Percentiles rank a stretch among this genome's conserved stretches.
Conservation (phyloP, 257 asterid species). For the Voacanga thouarsii region DNA sequence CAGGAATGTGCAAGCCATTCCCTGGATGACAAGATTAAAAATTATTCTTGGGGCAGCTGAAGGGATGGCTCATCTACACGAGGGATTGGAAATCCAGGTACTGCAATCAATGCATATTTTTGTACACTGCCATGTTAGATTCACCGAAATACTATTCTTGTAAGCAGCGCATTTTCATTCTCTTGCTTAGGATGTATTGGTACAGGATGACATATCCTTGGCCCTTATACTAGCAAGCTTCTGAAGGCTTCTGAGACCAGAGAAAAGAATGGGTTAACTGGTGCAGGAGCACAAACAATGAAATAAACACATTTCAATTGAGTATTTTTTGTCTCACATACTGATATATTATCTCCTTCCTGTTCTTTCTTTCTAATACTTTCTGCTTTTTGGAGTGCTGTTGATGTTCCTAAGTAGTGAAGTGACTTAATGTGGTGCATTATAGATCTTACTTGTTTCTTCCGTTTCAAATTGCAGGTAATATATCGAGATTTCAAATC, state of each 20-base stretch:
- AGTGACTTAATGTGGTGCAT: neutral
- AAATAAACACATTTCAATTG: neutral
- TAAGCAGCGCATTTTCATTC: neutral
- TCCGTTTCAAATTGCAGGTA: slow-evolving; percentile 43
- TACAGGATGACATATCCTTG: neutral
- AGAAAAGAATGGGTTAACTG: neutral
- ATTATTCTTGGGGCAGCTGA: slow-evolving; percentile 88
- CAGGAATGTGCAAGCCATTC: slow-evolving; percentile 50
- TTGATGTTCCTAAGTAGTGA: neutral
- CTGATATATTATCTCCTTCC: too few species aligned
- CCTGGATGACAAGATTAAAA: slow-evolving; percentile 67
- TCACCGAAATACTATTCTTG: neutral
- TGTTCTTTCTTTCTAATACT: neutral
- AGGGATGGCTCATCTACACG: slow-evolving; percentile 89
- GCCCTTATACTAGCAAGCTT: neutral
- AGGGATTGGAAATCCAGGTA: slow-evolving; percentile 80
- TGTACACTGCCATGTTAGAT: neutral
- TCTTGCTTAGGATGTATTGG: neutral
- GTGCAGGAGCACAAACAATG: neutral
- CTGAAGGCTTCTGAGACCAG: neutral
- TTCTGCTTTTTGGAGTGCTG: neutral
- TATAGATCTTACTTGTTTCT: neutral
- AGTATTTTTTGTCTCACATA: neutral
- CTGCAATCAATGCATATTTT: neutral
- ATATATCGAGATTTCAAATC: slow-evolving; percentile 89